Base-by-base conservation (phyloP, 306 rosid species). In the Aeschynomene evenia region DNA sequence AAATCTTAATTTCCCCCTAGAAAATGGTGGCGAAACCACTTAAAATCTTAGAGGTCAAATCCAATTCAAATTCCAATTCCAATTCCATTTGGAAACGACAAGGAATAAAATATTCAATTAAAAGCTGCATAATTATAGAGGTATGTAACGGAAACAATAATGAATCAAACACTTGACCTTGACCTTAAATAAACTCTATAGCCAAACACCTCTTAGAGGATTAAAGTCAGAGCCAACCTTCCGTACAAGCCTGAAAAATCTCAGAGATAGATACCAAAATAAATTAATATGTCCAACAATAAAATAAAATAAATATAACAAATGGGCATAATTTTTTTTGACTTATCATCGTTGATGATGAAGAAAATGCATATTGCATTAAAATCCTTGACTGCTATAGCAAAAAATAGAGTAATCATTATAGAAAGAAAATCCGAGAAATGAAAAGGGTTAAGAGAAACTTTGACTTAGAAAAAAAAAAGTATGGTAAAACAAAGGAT, bases 201-300 rank as follows among this genome's bases (percentile, higher is more conserved):
- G 40, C 56, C 39, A 70, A 70, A 70, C 40, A 69, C 73, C 77
- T 10, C 51, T 50, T 53, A 43, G 18, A 40, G 71, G 58, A 68
- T 71, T 82, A 75, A 85, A 89, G 92, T 83, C 95, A 87, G 86
- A 80, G 36, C 37, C 87, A 86, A 73, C 85, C 87, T 82, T 85
- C 84, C 82, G 88, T 82, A 76, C 79, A 71, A 77, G 91, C 84
- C 92, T 85, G 92, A 63, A 77, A 88, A 87, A 74, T 74, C 78
- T 80, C 63, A 79, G 51, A 80, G 9, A 81, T 26, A 64, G 37
- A n/a, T n/a, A n/a, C n/a, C 58, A 71, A 28, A 76, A 63, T 70
- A 76, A 79, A 82, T 62, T 31, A 80, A 56, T 66, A 59, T 50
- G 77, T 33, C 5, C 20, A 74, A 68, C 12, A 51, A 57, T 15